Base-by-base conservation (phyloP, 1,284 basidiomycete genomes). In the Lignosus rhinocerotis region DNA sequence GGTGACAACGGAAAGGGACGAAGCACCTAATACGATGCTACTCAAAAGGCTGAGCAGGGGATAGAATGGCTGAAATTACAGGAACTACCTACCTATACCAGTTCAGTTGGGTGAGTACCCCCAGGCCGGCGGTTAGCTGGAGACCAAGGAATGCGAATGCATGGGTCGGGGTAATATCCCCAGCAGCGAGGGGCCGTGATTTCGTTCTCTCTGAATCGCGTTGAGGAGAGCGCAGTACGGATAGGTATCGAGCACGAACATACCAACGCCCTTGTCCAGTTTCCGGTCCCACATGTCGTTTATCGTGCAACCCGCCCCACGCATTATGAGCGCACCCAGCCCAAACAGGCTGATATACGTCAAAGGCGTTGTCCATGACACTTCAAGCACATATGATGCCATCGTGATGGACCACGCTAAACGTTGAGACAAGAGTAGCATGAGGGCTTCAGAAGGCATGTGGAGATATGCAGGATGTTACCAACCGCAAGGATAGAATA, bases 231-330 rank as follows among this genome's bases (percentile, higher is more conserved):
- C 1, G 12, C n/a, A 16, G 5, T 14, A 10, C 25, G n/a, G 3
- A 30, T 32, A n/a, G 19, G 49, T 25, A 2, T 10, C 4, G 4
- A 21, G 39, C 9, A 16, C 3, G 1, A 4, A 73, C 93, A 70
- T 70, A 95, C 94, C 93, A 51, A 99, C 97, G 56, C 89, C 86
- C 69, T 86, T 88, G 77, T 99, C 97, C 58, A 98, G 83, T 66
- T 93, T 85, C 63, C 82, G 81, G 72, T 99, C 97, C 96, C 97
- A 99, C 87, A 99, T 90, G 72, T 99, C 97, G 72, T 99, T 99
- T 69, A 99, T 97, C 0, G 94, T 98, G 72, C 97, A 99, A 6
- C 97, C 97, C 6, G 97, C 97, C 7, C 97, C 95, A 17, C 97
- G 88, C 97, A 99, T 99, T 55, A 99, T 83, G 44, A 98, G 69